These are phyloP conservation scores for Fusarium sp. DNA, from an alignment of 2,329 filamentous ascomycete species.

Conservation along the genomic window DNA sequence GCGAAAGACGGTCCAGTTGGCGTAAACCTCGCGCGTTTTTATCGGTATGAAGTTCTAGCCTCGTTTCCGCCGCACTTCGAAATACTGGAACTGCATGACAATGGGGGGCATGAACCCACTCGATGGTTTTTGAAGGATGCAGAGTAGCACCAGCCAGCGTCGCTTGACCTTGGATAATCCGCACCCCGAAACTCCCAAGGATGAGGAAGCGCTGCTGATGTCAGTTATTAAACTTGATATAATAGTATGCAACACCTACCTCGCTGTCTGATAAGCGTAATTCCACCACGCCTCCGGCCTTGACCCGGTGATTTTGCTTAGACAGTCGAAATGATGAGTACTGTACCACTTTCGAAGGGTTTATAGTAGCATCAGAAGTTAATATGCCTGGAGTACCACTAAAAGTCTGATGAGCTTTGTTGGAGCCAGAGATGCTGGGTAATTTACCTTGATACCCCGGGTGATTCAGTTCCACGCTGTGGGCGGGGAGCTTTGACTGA, in stretches of 20 bases:
- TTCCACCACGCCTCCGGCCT: constrained; percentile 53
- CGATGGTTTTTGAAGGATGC: constrained; percentile 56
- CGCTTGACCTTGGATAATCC: constrained; percentile 69
- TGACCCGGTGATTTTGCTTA: constrained; percentile 57
- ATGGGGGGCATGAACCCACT: constrained; percentile 73
- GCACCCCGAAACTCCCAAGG: constrained; percentile 75
- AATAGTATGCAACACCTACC: constrained; percentile 48
- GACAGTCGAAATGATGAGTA: constrained; percentile 60
- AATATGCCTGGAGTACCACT: constrained; percentile 8
- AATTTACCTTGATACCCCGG: constrained; percentile 28
- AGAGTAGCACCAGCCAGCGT: constrained; percentile 74
- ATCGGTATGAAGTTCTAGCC: constrained; percentile 67
- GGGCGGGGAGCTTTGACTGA: constrained; percentile 21
- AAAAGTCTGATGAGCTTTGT: constrained; percentile 9
- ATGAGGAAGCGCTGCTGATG: constrained; percentile 66
- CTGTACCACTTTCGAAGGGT: constrained; percentile 39
- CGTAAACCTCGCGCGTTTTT: constrained; percentile 61
- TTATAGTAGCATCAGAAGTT: constrained; percentile 7
- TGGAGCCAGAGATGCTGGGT: background rate
- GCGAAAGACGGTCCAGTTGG: constrained; percentile 69
- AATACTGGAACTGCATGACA: constrained; percentile 78
- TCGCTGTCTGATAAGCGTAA: constrained; percentile 62
- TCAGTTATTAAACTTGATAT: constrained; percentile 30
- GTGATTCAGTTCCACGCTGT: constrained; percentile 24
- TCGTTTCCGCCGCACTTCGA: constrained; percentile 60